Conservation (phyloP, 2,329 filamentous ascomycete genomes). For the Fusarium multiceps region DNA sequence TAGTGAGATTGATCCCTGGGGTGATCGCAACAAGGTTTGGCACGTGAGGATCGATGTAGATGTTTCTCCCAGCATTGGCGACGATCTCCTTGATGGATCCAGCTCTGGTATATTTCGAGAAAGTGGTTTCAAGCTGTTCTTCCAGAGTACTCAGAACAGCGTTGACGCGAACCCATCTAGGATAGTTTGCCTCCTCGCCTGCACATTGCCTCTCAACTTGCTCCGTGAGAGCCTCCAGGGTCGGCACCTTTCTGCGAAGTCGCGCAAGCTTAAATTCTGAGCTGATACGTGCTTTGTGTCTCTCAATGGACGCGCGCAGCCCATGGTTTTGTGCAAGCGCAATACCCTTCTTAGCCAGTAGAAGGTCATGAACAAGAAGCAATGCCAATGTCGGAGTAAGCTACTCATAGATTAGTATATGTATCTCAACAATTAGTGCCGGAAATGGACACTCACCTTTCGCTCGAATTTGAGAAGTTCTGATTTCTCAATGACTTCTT, state of each 20-base stretch:
- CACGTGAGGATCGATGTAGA: constrained; percentile 83
- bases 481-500: constrained; percentile 87
- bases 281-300: constrained; percentile 82
- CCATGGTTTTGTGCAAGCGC: constrained; percentile 84
- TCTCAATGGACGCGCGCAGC: constrained; percentile 77
- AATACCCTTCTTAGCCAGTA: constrained; percentile 84
- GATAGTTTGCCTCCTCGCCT: constrained; percentile 69
- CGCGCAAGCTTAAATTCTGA: constrained; percentile 87
- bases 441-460: constrained; percentile 69
- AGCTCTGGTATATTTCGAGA: constrained; percentile 71
- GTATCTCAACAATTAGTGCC: not conserved
- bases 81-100: constrained; percentile 68
- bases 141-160: constrained; percentile 77
- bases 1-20: constrained; percentile 76
- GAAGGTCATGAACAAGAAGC: constrained; percentile 85
- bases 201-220: constrained; percentile 64
- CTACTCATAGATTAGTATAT: constrained; percentile 57
- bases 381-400: constrained; percentile 83
- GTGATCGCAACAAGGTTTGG: constrained; percentile 86
- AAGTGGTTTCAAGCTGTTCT: constrained; percentile 79
- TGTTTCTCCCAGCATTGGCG: constrained; percentile 56
- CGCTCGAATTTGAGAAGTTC: constrained; percentile 82
- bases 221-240: constrained; percentile 72
- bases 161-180: constrained; percentile 94
- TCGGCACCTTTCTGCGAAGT: constrained; percentile 75